Base-by-base conservation (phyloP, 306 rosid species). In the Cicer yamashitae region DNA sequence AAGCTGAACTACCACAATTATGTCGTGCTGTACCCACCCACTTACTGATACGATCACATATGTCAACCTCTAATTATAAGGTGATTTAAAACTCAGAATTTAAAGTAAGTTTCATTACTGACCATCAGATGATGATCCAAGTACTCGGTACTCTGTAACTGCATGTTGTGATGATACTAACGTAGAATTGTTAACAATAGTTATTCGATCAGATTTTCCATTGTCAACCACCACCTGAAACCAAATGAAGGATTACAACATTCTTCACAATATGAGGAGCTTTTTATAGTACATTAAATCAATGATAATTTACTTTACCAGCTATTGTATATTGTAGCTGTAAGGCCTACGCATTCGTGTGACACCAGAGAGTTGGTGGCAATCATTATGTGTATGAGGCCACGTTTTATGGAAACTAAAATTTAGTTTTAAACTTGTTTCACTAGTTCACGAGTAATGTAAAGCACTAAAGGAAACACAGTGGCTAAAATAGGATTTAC, bases 191-290 rank as follows among this genome's bases (percentile, higher is more conserved):
- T 84, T 82, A 77, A 86, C 25, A 2, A 85, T 76, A 53, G 88
- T 91, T 66, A 91, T 90, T 74, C 91, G 82, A 45, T 94, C 97
- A 37, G 94, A 90, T 84, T 84, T 90, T 74, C 98, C 97, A 72
- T 82, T 84, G 82, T 87, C 96, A 70, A 91, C 60, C 69, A 94
- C 94, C 83, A 94, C 88, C 98, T 94, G 82, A 80, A 88, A 79
- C 52, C 61, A 53, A 82, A 57, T 61, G 43, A 68, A 78, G 77
- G 67, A 76, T 44, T 15, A 46, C 2, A 44, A 74, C 62, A 43
- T 44, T 71, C 10, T 18, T 53, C 56, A 22, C 37, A 63, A 46
- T 22, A 70, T 8, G 22, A 34, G 62, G 22, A 70, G 63, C 61
- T 69, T 74, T 69, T 47, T 22, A 43, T 11, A 69, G 18, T 66